Evolutionary conservation across 2,329 filamentous ascomycete genomes (phyloP), one percentile per base, ranked within the genome.

Genomic region (Sporothrix curviconia): DNA sequence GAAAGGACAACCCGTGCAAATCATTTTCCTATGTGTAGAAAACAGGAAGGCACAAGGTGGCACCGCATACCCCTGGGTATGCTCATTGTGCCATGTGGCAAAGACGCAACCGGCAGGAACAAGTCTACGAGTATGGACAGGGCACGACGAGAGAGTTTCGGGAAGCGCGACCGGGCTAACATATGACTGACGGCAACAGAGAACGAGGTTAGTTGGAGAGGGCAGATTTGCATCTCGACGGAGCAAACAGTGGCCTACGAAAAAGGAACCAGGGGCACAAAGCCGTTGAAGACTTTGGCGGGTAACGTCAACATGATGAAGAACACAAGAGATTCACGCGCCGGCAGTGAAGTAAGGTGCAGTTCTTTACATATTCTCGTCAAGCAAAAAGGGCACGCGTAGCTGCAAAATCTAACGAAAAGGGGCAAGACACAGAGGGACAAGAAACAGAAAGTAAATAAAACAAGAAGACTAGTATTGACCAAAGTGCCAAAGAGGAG

Each of bases 181-280:
- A n/a, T n/a, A n/a, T n/a, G n/a, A n/a, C n/a, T n/a, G n/a, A n/a
- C n/a, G n/a, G n/a, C n/a, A n/a, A n/a, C n/a, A n/a, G n/a, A n/a
- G n/a, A n/a, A n/a, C n/a, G n/a, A n/a, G 15, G 44, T 34, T 22
- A 2, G 30, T 22, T 15, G n/a, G 30, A 19, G 28, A 7, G 25
- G 49, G 49, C 49, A 51, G 49, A 51, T 39, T 40, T 51, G 34
- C 47, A 51, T 51, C 47, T 51, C n/a, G 15, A 34, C 24, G 4
- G n/a, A 6, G 14, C 9, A 43, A 7, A 24, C 11, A 15, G 19
- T n/a, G 25, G 25, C 22, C 11, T 19, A 49, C 11, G 28, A 37
- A 51, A 37, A 19, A 37, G 39, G 15, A 34, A 51, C 22, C 46
- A 24, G 34, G 49, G 49, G 15, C 5, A 51, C 22, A 7, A n/a